Conservation (phyloP, 495 filamentous ascomycete genomes). For the Talaromyces nanjingensis region DNA sequence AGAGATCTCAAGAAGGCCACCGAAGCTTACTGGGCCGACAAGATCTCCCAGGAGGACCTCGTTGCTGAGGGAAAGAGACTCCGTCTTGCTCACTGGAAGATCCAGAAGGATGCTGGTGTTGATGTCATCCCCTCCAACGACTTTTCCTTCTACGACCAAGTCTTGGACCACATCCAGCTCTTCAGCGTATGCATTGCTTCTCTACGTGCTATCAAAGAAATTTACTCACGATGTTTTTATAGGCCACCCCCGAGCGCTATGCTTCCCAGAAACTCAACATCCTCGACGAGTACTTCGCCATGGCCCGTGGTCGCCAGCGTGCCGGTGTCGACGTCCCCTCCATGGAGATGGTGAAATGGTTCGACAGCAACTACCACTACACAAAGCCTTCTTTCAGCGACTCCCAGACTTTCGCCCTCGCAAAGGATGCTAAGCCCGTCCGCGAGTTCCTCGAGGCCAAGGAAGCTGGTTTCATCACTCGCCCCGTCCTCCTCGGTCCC, state of each 20-base stretch:
- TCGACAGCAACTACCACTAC: slow-evolving; percentile 99
- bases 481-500: slow-evolving; percentile 90
- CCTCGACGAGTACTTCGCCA: slow-evolving; percentile 97
- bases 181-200: slow-evolving; percentile 66
- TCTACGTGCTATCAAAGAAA: neutral
- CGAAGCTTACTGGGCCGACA: slow-evolving; percentile 93
- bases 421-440: slow-evolving; percentile 83
- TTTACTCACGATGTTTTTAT: neutral
- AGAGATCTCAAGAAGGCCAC: slow-evolving; percentile 99
- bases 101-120: slow-evolving; percentile 96
- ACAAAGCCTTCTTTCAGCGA: slow-evolving; percentile 97
- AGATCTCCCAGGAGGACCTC: slow-evolving; percentile 81
- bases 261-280: slow-evolving; percentile 73
- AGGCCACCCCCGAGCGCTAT: slow-evolving; percentile 89
- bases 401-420: slow-evolving; percentile 89
- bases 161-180: slow-evolving; percentile 97
- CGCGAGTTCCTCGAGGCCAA: slow-evolving; percentile 93
- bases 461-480: slow-evolving; percentile 85
- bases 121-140: slow-evolving; percentile 98
- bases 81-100: slow-evolving; percentile 94
- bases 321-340: slow-evolving; percentile 73
- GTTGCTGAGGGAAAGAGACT: slow-evolving; percentile 92
- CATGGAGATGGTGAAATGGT: slow-evolving; percentile 99
- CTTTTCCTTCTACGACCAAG: slow-evolving; percentile 98
- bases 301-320: slow-evolving; percentile 93